Evolutionary conservation across 805 yeast species (phyloP).

Genomic region (Candida xyloterini): DNA sequence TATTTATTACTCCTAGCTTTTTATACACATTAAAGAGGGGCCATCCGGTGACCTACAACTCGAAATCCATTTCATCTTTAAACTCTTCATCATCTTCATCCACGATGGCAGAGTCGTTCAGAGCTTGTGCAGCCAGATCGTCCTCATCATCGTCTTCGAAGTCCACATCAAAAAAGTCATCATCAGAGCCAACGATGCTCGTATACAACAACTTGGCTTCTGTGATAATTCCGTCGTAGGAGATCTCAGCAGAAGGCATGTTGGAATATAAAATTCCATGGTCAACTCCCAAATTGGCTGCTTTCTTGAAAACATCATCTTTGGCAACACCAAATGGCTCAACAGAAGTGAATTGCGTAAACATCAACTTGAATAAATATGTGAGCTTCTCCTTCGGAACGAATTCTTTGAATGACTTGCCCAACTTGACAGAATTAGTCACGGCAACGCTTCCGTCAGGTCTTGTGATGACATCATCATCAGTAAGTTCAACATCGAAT

Average conservation of each 20-base stretch:
- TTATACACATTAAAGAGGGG: not conserved
- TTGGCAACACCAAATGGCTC: constrained; percentile 55
- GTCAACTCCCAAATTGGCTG: constrained; percentile 35
- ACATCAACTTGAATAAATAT: constrained; percentile 58
- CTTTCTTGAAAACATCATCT: constrained; percentile 38
- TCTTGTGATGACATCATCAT: constrained; percentile 51
- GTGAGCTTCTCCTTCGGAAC: constrained; percentile 74
- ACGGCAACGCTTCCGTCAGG: constrained; percentile 61
- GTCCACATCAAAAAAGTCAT: constrained; percentile 94
- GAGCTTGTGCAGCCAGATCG: constrained; percentile 5
- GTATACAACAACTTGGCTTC: constrained; percentile 75
- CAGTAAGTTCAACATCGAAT: constrained; percentile 48
- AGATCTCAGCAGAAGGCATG: constrained; percentile 80
- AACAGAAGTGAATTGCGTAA: constrained; percentile 54
- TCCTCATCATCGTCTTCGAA: constrained; percentile 90
- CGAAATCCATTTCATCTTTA: constrained; percentile 39
- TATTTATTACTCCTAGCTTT: not conserved
- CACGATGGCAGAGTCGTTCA: constrained; percentile 34
- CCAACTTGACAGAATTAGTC: constrained; percentile 78
- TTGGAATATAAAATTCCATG: constrained; percentile 46
- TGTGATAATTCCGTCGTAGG: constrained; percentile 87
- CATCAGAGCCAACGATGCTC: constrained; percentile 85
- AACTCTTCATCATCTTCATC: constrained; percentile 37
- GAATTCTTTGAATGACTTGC: constrained; percentile 80
- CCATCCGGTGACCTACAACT: constrained; percentile 20